Evolutionary conservation across 1,284 basidiomycete genomes (phyloP), one percentile per base, ranked within the genome.

Genomic region (Apiotrichum brassicae): DNA sequence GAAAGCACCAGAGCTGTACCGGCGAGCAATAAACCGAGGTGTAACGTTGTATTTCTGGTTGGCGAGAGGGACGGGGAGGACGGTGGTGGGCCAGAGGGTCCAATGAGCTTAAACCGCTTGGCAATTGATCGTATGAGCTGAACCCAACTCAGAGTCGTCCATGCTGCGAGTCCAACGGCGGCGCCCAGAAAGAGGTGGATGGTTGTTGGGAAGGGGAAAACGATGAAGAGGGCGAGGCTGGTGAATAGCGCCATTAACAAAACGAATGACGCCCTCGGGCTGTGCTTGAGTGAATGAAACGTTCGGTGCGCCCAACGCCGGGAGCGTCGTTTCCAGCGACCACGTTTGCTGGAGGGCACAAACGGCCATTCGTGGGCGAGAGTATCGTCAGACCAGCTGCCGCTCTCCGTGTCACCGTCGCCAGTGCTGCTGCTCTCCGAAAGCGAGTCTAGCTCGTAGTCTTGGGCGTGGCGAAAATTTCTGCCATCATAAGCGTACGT

Each of bases 141-240:
- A 30, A 30, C 14, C 28, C 28, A 30, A 14, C 14, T 30, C 33
- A 34, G 33, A 18, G 33, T 7, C 33, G n/a, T 7, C 13, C 33
- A 34, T 34, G 33, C 16, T 34, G 33, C 16, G 33, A 18, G n/a
- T 6, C 33, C 33, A n/a, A 18, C 33, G 33, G 7, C 12, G 33
- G 53, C n/a, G 1, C 50, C 40, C 38, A 64, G 18, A 42, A 61
- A 64, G 16, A 58, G 42, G 22, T 58, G 65, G 23, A 67, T 54
- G 6, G 65, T 65, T 14, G 63, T 65, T 13, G 63, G 63, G 51
- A 64, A 63, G 23, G 63, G 62, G 47, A 57, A 67, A n/a, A 51
- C 38, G 46, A 59, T 19, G 46, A 60, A 51, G n/a, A 63, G 37
- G 19, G 43, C 48, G n/a, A 41, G 20, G 34, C 41, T n/a, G n/a